Base-by-base conservation (phyloP, 202 grass and related monocot species). In the Saccharum hybrid region DNA sequence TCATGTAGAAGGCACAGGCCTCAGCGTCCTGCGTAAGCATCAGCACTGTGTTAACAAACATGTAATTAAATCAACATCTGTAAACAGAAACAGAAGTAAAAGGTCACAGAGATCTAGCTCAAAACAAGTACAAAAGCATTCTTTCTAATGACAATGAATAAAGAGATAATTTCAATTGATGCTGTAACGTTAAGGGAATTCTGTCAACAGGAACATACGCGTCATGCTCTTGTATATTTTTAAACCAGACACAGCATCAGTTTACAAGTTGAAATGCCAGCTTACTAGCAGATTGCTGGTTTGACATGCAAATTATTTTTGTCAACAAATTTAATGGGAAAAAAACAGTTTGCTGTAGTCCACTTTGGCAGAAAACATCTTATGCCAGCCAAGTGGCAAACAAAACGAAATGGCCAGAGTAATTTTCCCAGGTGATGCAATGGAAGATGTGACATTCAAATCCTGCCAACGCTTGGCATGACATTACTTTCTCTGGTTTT, bases 1-100 rank as follows among this genome's bases (percentile, higher is more conserved):
- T 96, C 91, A 99, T 88, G 91, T 99, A 99, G 79, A 89, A 96
- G 80, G 86, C 63, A 43, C 97, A 99, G 7, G 84, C 26, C 63
- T 79, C 82, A 0, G 97, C 91, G 12, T 82, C 93, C 97, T 96
- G 90, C 23, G 59, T 71, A 46, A 7, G 42, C 19, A 85, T 22
- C 19, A 49, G 57, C 40, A 34, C 70, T 18, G 34, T 5, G 13
- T 83, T 49, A 49, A 13, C 11, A 37, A 62, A 10, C 57, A 60
- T 60, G 21, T 54, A 14, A 11, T 8, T 33, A 41, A 72, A 51
- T 46, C 13, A 23, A 36, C 19, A 60, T 49, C 59, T 52, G 18
- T 10, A 43, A 76, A 85, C 77, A 77, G 39, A 65, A 41, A 56
- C 19, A 75, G 10, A 75, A 22, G 4, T 19, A 16, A 12, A 51